Base-by-base conservation (phyloP, 2,329 filamentous ascomycete species). In the Didymella lethalis region DNA sequence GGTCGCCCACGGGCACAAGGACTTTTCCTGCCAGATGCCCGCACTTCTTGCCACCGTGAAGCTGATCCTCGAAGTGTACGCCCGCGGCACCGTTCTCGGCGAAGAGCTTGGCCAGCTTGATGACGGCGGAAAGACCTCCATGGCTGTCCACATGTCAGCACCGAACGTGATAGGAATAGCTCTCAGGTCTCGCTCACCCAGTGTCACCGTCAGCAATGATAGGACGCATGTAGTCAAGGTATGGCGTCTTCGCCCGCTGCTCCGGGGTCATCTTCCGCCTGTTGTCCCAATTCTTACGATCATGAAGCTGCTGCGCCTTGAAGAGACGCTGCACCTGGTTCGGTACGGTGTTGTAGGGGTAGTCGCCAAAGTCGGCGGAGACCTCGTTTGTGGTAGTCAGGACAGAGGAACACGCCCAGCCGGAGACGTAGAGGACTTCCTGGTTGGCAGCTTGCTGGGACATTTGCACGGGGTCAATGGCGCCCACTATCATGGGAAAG, bases 401-500 rank as follows among this genome's bases (percentile, higher is more conserved):
- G 20, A 97, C 87, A 0, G 93, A 94, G 0, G 94, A 98, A 80
- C 95, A 98, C 5, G 95, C 95, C 95, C 95, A 99, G 62, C 95
- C 95, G 0, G 93, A 97, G 63, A 99, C 84, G 79, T 99, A 99
- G 45, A 99, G 85, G 18, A 97, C 91, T 77, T 99, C 94, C 76
- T 98, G 95, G 80, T 98, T 91, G 6, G 91, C 87, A 16, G 95
- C 95, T 82, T 98, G 95, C 78, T 99, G 95, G 48, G 95, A 97
- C 95, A 99, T 98, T 81, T 99, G 95, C 11, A 98, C 88, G n/a
- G 95, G 95, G 75, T 99, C 95, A 79, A 99, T 96, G 60, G 93
- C 95, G 68, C 95, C 95, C 90, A 99, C 91, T 94, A 62, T 29
- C 56, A 32, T 53, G 34, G 18, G 25, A 38, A 56, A 23, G 38